Conservation (phyloP, 1,139 yeast species). For the Kluyveromyces sp. region DNA sequence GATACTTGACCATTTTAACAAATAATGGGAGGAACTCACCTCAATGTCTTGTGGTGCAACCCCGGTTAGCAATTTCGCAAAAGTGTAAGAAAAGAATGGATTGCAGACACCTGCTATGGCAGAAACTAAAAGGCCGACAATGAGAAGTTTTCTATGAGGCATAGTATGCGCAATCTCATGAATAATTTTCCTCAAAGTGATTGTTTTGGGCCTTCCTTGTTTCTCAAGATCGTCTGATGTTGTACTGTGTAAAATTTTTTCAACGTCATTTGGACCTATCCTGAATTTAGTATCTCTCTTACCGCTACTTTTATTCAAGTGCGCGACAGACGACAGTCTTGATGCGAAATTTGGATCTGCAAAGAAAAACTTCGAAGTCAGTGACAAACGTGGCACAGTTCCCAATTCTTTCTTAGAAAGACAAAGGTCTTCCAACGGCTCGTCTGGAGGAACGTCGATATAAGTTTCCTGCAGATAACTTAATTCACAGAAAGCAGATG, state of each 20-base stretch:
- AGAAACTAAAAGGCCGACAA: slow-evolving; percentile 48
- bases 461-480: slow-evolving; percentile 8
- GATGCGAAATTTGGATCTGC: not conserved
- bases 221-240: slow-evolving; percentile 3
- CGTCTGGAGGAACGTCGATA: not conserved
- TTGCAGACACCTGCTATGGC: slow-evolving; percentile 54
- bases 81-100: slow-evolving; percentile 74
- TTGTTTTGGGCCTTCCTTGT: slow-evolving; percentile 17
- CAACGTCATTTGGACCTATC: not conserved
- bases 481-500: slow-evolving; percentile 12
- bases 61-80: slow-evolving; percentile 59
- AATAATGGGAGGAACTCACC: slow-evolving; percentile 33
- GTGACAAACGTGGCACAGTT: not conserved
- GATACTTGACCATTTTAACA: slow-evolving; percentile 60
- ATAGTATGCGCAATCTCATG: slow-evolving; percentile 34
- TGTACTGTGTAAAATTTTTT: not conserved
- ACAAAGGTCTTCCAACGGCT: not conserved
- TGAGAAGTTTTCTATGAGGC: slow-evolving; percentile 35
- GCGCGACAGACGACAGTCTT: not conserved
- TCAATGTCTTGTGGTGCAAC: slow-evolving; percentile 39
- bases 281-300: not conserved
- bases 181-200: slow-evolving; percentile 35
- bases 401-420: not conserved
- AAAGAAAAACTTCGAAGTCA: not conserved
- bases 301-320: not conserved